phyloP scores from a whole-genome alignment of 1,284 basidiomycete genomes.

The Trichosporon sp. region DNA sequence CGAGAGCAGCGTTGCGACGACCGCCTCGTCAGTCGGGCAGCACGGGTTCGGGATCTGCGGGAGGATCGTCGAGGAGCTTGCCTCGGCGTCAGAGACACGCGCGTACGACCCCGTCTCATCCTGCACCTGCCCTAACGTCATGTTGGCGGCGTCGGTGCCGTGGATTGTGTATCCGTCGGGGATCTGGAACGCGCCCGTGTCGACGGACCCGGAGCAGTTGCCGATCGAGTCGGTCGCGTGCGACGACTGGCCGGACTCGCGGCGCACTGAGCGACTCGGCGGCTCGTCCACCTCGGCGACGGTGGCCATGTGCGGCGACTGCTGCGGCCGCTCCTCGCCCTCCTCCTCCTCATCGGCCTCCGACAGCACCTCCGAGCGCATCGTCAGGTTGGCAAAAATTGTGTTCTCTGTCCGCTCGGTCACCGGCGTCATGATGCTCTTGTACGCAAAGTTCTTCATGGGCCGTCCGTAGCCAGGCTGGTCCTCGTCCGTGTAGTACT shows the following conservation, averaged over 20 bases:
- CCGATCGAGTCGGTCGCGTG: not conserved
- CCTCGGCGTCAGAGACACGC: not conserved
- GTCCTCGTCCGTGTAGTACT: slow-evolving; percentile 26
- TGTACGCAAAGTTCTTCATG: slow-evolving; percentile 58
- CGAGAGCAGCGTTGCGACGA: slow-evolving; percentile 61
- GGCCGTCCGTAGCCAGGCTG: slow-evolving; percentile 59
- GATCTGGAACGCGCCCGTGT: slow-evolving; percentile 34
- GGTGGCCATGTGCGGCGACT: slow-evolving; percentile 17
- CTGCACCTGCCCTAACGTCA: slow-evolving; percentile 17
- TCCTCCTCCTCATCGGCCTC: slow-evolving; percentile 21
- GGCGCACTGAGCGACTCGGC: not conserved
- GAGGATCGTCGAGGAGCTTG: slow-evolving; percentile 5
- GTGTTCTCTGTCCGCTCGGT: slow-evolving; percentile 89
- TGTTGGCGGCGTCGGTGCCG: slow-evolving; percentile 26
- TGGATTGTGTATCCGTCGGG: slow-evolving; percentile 50
- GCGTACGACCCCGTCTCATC: not conserved
- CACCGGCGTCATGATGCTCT: slow-evolving; percentile 86
- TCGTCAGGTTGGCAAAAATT: slow-evolving; percentile 50
- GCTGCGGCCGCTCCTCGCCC: slow-evolving; percentile 22
- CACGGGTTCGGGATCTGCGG: slow-evolving; percentile 66
- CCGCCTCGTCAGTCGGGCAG: slow-evolving; percentile 71
- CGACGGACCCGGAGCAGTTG: slow-evolving; percentile 18
- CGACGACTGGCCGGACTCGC: not conserved
- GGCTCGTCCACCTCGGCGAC: slow-evolving; percentile 13
- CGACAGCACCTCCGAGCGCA: not conserved